These are phyloP conservation scores for Boletus edulis DNA, from an alignment of 768 basidiomycete species.

Conservation along the genomic window DNA sequence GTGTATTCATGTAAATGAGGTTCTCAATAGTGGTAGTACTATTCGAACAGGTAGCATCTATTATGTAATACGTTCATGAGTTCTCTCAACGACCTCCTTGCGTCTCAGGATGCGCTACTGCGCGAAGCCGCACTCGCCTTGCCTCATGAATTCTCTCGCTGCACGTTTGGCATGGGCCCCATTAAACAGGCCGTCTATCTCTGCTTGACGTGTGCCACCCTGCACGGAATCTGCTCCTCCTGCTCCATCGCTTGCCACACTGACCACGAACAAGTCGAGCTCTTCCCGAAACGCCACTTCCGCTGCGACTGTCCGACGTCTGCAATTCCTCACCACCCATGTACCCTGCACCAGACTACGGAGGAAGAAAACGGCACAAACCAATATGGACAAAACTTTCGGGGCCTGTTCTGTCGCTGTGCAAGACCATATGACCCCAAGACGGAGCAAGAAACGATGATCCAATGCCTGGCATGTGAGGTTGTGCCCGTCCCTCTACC, in stretches of 20 bases:
- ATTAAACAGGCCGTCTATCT: constrained; percentile 81
- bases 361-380: constrained; percentile 62
- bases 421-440: constrained; percentile 66
- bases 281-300: constrained; percentile 83
- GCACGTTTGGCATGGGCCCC: constrained; percentile 58
- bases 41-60: background rate
- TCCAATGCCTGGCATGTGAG: constrained; percentile 85
- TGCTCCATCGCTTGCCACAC: constrained; percentile 88
- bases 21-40: too few relatives aligned
- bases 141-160: constrained; percentile 60
- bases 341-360: constrained; percentile 54
- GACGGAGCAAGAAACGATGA: constrained; percentile 80
- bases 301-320: constrained; percentile 83
- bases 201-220: constrained; percentile 68
- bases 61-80: constrained; percentile 28
- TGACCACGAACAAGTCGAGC: constrained; percentile 81
- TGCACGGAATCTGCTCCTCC: constrained; percentile 74
- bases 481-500: constrained; percentile 33
- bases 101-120: constrained; percentile 29
- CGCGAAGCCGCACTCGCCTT: constrained; percentile 48
- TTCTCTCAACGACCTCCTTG: constrained; percentile 31
- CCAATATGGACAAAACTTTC: constrained; percentile 73
- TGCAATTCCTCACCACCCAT: constrained; percentile 50
- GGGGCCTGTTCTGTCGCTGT: constrained; percentile 72
- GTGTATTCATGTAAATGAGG: too few relatives aligned